phyloP scores from a whole-genome alignment of 352 stramenopile genomes.

The Pythium oligandrum region DNA sequence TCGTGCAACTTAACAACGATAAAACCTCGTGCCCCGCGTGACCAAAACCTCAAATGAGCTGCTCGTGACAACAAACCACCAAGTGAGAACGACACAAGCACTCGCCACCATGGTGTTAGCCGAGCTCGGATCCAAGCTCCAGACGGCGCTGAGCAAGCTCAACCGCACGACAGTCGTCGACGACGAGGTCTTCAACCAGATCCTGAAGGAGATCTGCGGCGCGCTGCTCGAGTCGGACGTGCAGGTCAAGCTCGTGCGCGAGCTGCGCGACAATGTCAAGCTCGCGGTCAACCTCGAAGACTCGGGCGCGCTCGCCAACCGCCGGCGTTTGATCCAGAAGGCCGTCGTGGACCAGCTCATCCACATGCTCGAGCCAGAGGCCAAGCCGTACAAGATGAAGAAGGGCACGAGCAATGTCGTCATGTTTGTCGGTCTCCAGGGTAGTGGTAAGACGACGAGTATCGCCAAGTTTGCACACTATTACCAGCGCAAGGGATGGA shows the following conservation, averaged over 20 bases:
- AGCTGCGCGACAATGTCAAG: slow-evolving; percentile 89
- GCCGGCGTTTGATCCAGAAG: slow-evolving; percentile 88
- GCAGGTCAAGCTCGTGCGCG: slow-evolving; percentile 84
- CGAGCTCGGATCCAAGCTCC: slow-evolving; percentile 86
- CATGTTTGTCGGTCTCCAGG: slow-evolving; percentile 94
- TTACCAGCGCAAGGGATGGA: slow-evolving; percentile 97
- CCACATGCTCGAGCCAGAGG: slow-evolving; percentile 84
- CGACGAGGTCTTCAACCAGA: slow-evolving; percentile 85
- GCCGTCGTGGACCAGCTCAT: slow-evolving; percentile 88
- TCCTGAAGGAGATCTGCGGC: slow-evolving; percentile 90
- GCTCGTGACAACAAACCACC: not conserved
- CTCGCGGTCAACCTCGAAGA: slow-evolving; percentile 83
- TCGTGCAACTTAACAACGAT: too few species aligned
- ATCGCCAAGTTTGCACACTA: slow-evolving; percentile 99
- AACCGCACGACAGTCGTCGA: slow-evolving; percentile 87
- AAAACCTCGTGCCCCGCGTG: too few species aligned
- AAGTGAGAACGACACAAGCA: not conserved
- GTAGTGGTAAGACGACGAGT: slow-evolving; percentile 98
- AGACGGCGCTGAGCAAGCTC: slow-evolving; percentile 81
- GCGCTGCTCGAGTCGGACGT: slow-evolving; percentile 89
- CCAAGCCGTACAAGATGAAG: slow-evolving; percentile 87
- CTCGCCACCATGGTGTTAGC: slow-evolving; percentile 75
- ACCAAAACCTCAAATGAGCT: too few species aligned
- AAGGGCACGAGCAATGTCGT: slow-evolving; percentile 90
- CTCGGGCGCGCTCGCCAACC: slow-evolving; percentile 69